Evolutionary conservation across 1,284 basidiomycete species (phyloP).

Genomic region (Afroboletus lepidellus): DNA sequence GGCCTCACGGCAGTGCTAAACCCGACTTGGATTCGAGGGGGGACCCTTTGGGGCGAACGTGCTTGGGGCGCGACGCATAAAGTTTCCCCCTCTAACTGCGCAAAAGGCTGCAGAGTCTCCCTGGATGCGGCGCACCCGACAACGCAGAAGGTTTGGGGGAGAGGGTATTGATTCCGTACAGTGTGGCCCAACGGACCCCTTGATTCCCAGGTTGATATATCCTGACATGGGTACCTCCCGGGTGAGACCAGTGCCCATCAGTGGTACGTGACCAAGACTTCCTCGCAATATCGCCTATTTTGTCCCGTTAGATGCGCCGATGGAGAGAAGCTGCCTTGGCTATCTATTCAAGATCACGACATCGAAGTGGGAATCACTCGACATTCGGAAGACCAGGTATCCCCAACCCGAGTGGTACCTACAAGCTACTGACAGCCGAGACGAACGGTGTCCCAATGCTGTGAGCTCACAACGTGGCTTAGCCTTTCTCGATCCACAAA

Average conservation of each 20-base stretch:
- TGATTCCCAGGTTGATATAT: conserved; percentile 13
- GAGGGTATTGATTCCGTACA: conserved; percentile 19
- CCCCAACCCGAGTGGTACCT: neutral
- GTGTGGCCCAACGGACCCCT: conserved; percentile 4
- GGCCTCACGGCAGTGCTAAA: neutral
- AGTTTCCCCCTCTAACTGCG: conserved; percentile 20
- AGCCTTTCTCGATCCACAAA: conserved; percentile 15
- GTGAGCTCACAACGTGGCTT: conserved; percentile 25
- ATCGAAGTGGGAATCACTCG: conserved; percentile 4
- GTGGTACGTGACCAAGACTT: conserved; percentile 12
- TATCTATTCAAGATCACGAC: conserved; percentile 14
- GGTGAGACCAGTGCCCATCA: neutral
- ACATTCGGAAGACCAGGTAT: neutral
- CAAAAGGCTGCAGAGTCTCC: neutral
- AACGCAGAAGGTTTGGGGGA: neutral
- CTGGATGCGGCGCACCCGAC: neutral
- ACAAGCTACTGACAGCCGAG: neutral
- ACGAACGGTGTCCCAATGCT: neutral
- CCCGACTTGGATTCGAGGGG: neutral
- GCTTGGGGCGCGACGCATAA: conserved; percentile 4
- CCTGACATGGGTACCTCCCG: conserved; percentile 14
- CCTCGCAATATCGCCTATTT: conserved; percentile 22
- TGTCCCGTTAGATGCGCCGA: conserved; percentile 10
- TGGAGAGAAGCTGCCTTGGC: conserved; percentile 5
- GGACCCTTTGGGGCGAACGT: neutral